Percentiles rank a stretch among this genome's conserved stretches.
Evolutionary conservation across 805 yeast species (phyloP).

Genomic region (Pichia nakasei): DNA sequence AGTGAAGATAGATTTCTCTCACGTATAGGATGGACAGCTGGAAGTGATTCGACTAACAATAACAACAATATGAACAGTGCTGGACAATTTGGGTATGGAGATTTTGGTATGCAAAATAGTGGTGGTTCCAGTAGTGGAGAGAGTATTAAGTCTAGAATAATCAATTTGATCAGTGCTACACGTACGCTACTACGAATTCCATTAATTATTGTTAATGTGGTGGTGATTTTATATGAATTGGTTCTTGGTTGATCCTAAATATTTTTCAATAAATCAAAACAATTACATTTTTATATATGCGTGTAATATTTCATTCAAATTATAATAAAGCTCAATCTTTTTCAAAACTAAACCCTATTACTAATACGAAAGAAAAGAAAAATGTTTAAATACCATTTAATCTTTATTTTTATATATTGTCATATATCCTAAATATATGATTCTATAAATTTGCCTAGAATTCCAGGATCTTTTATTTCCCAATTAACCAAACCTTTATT

Average conservation of each 20-base stretch:
- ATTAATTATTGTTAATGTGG: slow-evolving; percentile 40
- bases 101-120: slow-evolving; percentile 4
- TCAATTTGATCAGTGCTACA: slow-evolving; percentile 49
- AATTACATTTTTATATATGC: too few species aligned
- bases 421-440: neutral
- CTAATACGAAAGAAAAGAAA: too few species aligned
- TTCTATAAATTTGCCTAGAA: slow-evolving; percentile 7
- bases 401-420: too few species aligned
- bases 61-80: neutral
- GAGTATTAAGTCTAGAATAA: slow-evolving; percentile 36
- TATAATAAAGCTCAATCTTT: too few species aligned
- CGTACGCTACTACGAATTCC: slow-evolving; percentile 52
- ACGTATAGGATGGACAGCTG: slow-evolving; percentile 33
- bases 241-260: slow-evolving; percentile 33
- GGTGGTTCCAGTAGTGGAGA: slow-evolving; percentile 14
- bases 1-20: slow-evolving; percentile 53
- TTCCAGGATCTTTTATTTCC: slow-evolving; percentile 9
- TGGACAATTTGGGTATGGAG: slow-evolving; percentile 7
- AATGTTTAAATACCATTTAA: too few species aligned
- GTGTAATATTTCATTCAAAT: too few species aligned
- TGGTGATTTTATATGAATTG: slow-evolving; percentile 45
- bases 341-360: too few species aligned
- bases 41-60: slow-evolving; percentile 27
- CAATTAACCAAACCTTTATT: slow-evolving; percentile 12
- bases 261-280: neutral